Evolutionary conservation across 2,329 filamentous ascomycete genomes (phyloP), one percentile per base, ranked within the genome.

Genomic region (Hypoxylon sp.): DNA sequence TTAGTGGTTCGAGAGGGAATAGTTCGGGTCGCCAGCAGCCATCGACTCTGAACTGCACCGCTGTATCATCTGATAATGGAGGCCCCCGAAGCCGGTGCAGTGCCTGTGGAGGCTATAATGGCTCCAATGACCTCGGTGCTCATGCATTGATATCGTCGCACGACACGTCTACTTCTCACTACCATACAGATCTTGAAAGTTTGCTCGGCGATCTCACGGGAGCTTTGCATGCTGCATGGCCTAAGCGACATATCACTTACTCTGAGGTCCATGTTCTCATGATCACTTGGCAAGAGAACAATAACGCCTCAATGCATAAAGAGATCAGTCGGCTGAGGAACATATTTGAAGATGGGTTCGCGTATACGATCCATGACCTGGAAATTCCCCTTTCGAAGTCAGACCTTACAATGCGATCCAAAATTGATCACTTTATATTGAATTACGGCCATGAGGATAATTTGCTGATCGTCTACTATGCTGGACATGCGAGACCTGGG

Each of bases 381-480:
- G 40, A 12, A 38, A 38, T 51, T 16, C 49, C 49, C 9, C 12
- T 14, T 7, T 51, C 32, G 2, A 51, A 40, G 12, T 9, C 49
- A 6, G 49, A 51, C 20, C 20, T 51, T 5, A 12, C 7, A 11
- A n/a, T 51, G 40, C 18, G 49, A 40, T 38, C 18, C 6, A 32
- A 40, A 26, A 32, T 51, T 16, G 49, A 51, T n/a, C 4, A 9
- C 14, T 51, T 51, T 9, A 51, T 51, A 14, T 18, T 38, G 49
- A 14, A 51, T 4, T 24, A 51, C 16, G 49, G 20, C 20, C 18
- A 51, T 11, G 12, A 22, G n/a, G 49, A 51, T 7, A 51, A 51
- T 20, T 7, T 51, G 7, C n/a, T 51, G 49, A 51, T 51, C 40
- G 49, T 51, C 4, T 51, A 51, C 20, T 51, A 51, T 14, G 49